Base-by-base conservation (phyloP, 225 moss, liverwort and hornwort genomes). In the Ulota crispa region DNA sequence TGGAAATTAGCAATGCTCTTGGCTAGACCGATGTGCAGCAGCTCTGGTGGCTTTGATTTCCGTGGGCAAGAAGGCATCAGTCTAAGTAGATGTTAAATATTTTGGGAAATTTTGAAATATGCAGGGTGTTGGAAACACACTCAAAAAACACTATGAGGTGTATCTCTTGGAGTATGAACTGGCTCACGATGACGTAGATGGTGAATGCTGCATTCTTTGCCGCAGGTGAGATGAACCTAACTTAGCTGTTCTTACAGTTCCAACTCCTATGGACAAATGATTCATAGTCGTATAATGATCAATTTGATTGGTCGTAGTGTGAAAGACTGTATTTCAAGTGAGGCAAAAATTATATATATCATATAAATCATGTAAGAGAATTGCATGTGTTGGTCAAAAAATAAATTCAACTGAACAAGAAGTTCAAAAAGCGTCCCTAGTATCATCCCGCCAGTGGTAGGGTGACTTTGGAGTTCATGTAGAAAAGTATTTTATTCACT, bases 131-230 rank as follows among this genome's bases (percentile, higher is more conserved):
- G 97, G 97, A 26, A 98, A 98, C 70, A 98, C 97, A 21, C 88
- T 98, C 1, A 98, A 98, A 84, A 98, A 98, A 66, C 97, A 98
- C 70, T 98, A 98, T 52, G 97, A 98, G 73, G 91, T 93, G 0
- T 98, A 98, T 43, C 94, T 98, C 73, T 79, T 98, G 80, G 97
- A 98, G 85, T 98, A 98, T 50, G 97, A 98, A 86, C 88, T 98
- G 61, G 97, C 97, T 66, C 97, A 98, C 80, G 95, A 95, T 78
- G 97, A 98, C 76, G 97, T 98, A 18, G 97, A 93, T 81, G 97
- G 97, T 47, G 97, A 98, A 85, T 98, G 97, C 79, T 98, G 97
- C 87, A 98, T 98, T 78, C 90, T 98, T 78, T 98, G 97, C 84
- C 95, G 94, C 91, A 98, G 97, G 97, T 98, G 75, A 81, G 79